Evolutionary conservation across 2,329 filamentous ascomycete genomes (phyloP), one percentile per base, ranked within the genome.

Genomic region (Botrytis galanthina): DNA sequence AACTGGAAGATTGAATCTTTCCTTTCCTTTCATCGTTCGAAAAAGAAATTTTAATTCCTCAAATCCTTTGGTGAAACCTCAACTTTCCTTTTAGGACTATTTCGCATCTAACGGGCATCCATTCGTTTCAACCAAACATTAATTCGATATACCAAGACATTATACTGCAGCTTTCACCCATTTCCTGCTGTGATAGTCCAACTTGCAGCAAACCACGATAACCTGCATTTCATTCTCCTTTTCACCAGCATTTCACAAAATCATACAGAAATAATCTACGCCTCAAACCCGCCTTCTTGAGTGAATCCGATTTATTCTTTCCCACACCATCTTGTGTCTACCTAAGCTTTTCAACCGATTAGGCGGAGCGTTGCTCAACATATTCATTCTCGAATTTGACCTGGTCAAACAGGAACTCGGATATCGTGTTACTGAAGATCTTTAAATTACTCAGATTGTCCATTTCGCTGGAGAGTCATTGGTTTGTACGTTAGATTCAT

Each of bases 171-270:
- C 44, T 66, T 71, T n/a, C 35, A 44, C 51, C 70, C 54, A 48
- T 71, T 62, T 71, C 16, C 59, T 71, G 70, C 32, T 14, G 60
- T 71, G 59, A 57, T 37, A 32, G 37, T 70, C 46, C 32, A 71
- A 63, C 70, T 44, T 57, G 70, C 70, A 66, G 70, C 59, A 54
- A 71, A 51, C 35, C 70, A 71, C 70, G 70, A 71, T 66, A 71
- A 71, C 70, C 60, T 44, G 60, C 70, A 71, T 62, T 57, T 71
- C 42, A 42, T 63, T 63, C 51, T 71, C 59, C 60, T 54, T 51
- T 39, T 46, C 60, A 46, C 70, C 9, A 66, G 42, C 32, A 44
- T 22, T 35, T 48, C 59, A 51, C 44, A 29, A 66, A 71, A 66
- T 20, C 46, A 54, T 71, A 71, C 46, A 64, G 59, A 54, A 39